Percentiles rank a stretch among this genome's conserved stretches.
Conservation (phyloP, 202 grass and related monocot genomes). For the Saccharum hybrid region DNA sequence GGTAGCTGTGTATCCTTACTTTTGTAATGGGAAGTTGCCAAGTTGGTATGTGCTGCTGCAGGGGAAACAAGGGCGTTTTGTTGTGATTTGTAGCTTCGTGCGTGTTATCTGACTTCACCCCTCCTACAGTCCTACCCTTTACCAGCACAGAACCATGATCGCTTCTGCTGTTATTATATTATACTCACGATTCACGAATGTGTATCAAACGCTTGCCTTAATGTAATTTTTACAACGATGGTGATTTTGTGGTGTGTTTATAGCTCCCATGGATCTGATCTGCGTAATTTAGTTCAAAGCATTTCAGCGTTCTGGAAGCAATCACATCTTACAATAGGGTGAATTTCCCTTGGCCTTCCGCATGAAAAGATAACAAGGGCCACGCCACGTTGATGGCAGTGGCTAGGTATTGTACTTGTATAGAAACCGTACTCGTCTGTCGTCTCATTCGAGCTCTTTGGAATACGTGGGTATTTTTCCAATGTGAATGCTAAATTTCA, state of each 20-base stretch:
- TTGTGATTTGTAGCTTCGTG: constrained; percentile 17
- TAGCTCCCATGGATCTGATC: background rate
- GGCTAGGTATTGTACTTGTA: too few species aligned
- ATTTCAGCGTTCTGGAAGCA: background rate
- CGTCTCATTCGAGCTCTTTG: background rate
- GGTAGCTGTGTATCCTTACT: constrained; percentile 26
- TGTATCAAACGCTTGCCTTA: background rate
- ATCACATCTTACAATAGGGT: background rate
- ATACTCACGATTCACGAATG: background rate
- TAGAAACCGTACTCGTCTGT: background rate
- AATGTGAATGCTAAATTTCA: background rate
- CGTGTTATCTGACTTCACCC: background rate
- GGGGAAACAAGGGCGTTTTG: constrained; percentile 21
- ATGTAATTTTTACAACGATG: background rate
- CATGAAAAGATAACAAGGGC: too few species aligned
- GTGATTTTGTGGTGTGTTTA: background rate
- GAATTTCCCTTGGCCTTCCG: background rate
- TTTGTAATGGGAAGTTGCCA: constrained; percentile 23
- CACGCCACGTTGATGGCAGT: too few species aligned
- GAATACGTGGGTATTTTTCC: background rate
- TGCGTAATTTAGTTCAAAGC: background rate
- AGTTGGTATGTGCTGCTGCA: constrained; percentile 19
- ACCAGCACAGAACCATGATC: background rate
- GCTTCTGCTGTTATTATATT: background rate
- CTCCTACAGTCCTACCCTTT: background rate